Percentiles rank a stretch among this genome's conserved stretches.
Evolutionary conservation across 139 green algal genomes (phyloP).

Genomic region (Haematococcus lacustris): DNA sequence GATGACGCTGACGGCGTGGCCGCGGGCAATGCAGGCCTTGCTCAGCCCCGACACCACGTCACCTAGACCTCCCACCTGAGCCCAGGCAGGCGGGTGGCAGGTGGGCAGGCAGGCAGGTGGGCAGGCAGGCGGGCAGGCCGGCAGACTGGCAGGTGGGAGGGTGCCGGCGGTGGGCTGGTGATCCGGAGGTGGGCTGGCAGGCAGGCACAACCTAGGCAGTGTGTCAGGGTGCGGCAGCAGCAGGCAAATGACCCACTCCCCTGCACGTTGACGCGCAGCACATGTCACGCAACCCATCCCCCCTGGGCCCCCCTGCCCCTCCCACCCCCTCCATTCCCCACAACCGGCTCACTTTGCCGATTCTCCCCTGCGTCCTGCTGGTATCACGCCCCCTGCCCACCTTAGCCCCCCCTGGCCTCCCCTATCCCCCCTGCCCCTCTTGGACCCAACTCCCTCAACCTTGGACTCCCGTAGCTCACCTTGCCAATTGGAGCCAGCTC

Average conservation of each 20-base stretch:
- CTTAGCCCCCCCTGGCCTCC: neutral
- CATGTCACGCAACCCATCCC: too few relatives aligned
- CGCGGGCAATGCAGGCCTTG: slow-evolving; percentile 51
- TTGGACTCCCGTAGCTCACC: too few relatives aligned
- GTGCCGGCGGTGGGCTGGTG: neutral
- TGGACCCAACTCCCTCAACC: too few relatives aligned
- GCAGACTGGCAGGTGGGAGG: neutral
- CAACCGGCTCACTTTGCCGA: neutral
- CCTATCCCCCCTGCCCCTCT: neutral
- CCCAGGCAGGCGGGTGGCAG: neutral
- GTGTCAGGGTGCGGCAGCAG: neutral
- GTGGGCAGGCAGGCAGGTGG: neutral
- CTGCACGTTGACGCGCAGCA: neutral
- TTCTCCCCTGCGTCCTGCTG: neutral
- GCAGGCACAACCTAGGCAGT: too few relatives aligned
- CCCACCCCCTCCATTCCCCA: neutral
- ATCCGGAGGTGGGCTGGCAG: too few relatives aligned
- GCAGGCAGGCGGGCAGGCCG: neutral
- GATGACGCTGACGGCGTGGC: slow-evolving; percentile 71
- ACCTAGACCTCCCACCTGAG: slow-evolving; percentile 82
- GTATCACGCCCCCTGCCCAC: neutral
- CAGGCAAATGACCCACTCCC: too few relatives aligned
- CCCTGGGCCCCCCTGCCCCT: too few relatives aligned
- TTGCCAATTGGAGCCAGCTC: slow-evolving; percentile 93
- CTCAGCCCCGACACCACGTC: slow-evolving; percentile 85